Percentiles rank a stretch among this genome's conserved stretches.
Evolutionary conservation across 2,329 filamentous ascomycete genomes (phyloP).

Genomic region (Diaporthe amygdali): DNA sequence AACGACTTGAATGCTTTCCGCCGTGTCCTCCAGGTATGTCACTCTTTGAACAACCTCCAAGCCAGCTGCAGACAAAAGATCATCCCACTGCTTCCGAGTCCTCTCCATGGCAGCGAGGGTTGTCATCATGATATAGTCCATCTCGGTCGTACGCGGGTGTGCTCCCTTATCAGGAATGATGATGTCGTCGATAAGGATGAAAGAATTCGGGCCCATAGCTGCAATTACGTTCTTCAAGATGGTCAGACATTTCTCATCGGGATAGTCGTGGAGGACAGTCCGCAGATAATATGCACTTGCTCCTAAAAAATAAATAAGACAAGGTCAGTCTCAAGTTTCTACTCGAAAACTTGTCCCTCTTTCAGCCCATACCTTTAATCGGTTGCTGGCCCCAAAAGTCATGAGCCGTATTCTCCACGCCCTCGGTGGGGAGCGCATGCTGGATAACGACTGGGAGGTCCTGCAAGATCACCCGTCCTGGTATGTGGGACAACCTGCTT

Average conservation of each 20-base stretch:
- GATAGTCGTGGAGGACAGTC: slow-evolving; percentile 40
- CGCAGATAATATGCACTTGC: slow-evolving; percentile 38
- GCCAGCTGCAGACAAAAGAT: slow-evolving; percentile 28
- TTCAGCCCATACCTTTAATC: slow-evolving; percentile 13
- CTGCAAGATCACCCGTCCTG: slow-evolving; percentile 11
- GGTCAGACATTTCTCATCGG: slow-evolving; percentile 33
- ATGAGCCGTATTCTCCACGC: slow-evolving; percentile 14
- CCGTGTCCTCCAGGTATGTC: slow-evolving; percentile 17
- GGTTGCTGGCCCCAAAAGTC: slow-evolving; percentile 15
- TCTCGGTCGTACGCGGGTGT: slow-evolving; percentile 33
- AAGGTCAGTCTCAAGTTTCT: not conserved
- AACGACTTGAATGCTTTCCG: slow-evolving; percentile 11
- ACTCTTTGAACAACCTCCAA: slow-evolving; percentile 21
- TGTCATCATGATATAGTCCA: slow-evolving; percentile 44
- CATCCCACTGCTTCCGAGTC: slow-evolving; percentile 40
- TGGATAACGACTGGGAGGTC: not conserved
- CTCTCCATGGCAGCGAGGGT: slow-evolving; percentile 38
- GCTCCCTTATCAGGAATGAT: slow-evolving; percentile 41
- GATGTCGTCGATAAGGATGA: slow-evolving; percentile 45
- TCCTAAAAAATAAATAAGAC: slow-evolving; percentile 31
- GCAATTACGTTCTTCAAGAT: slow-evolving; percentile 39
- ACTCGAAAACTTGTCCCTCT: too few species aligned
- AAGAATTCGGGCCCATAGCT: slow-evolving; percentile 33
- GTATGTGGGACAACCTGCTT: not conserved
- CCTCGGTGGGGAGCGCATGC: not conserved